Conservation (phyloP, 169 alveolate genomes). For the Eimeria sp. region DNA sequence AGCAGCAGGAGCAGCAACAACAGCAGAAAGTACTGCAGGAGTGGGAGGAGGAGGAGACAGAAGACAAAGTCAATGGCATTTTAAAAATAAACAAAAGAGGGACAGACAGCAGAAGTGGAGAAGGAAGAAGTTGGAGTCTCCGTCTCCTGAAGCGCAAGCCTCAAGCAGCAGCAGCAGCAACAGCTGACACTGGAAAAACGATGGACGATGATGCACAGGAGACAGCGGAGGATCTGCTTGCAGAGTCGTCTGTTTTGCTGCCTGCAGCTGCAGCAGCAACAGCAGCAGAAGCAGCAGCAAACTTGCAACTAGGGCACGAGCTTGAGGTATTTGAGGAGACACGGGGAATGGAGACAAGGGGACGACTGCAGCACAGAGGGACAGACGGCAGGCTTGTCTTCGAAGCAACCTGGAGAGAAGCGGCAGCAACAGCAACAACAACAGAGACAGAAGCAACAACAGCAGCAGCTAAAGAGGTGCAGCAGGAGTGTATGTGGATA, state of each 20-base stretch:
- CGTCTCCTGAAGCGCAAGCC: constrained; percentile 13
- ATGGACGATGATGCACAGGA: neutral
- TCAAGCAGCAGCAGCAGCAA: neutral
- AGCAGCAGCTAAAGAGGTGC: constrained; percentile 4
- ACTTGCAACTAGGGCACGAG: neutral
- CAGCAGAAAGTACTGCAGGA: constrained; percentile 46
- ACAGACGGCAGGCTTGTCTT: constrained; percentile 16
- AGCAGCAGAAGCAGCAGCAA: neutral
- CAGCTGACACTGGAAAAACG: no score
- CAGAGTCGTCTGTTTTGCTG: neutral
- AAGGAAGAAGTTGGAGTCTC: constrained; percentile 1
- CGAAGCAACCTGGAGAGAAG: constrained; percentile 11
- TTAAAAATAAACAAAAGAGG: neutral
- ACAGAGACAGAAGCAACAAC: constrained; percentile 11
- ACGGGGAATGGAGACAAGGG: neutral
- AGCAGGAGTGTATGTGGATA: constrained; percentile 13
- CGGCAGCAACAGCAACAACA: neutral
- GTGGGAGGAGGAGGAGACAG: constrained; percentile 62
- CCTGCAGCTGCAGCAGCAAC: constrained; percentile 13
- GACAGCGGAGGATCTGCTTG: constrained; percentile 19
- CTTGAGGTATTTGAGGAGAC: constrained; percentile 32
- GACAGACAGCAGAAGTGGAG: neutral
- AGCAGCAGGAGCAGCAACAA: constrained; percentile 28
- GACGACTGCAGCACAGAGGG: constrained; percentile 27
- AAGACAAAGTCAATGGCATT: neutral